These are phyloP conservation scores for Termitomyces titanicus DNA, from an alignment of 768 basidiomycete species.

Conservation along the genomic window DNA sequence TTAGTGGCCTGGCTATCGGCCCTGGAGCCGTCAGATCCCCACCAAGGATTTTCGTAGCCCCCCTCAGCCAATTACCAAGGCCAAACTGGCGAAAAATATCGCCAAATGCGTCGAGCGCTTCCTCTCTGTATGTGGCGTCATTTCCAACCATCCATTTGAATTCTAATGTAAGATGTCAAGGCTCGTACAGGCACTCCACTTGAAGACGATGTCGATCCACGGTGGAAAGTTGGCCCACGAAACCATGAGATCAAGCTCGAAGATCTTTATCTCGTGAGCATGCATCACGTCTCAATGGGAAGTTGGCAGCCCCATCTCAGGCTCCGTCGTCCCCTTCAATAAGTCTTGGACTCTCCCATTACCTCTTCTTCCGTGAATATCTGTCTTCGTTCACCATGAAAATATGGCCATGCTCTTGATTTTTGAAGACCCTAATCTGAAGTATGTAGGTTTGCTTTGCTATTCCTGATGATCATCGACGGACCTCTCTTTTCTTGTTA, in stretches of 20 bases:
- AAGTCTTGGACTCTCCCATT: neutral
- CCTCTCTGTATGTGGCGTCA: slow-evolving; percentile 41
- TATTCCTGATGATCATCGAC: neutral
- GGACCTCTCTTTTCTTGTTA: neutral
- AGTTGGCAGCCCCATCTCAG: slow-evolving; percentile 81
- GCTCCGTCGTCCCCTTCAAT: slow-evolving; percentile 38
- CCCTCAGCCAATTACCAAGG: slow-evolving; percentile 70
- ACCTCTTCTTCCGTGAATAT: neutral
- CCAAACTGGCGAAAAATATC: slow-evolving; percentile 76
- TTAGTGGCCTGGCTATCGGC: slow-evolving; percentile 81
- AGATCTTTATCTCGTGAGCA: slow-evolving; percentile 69
- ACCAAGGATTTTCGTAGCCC: slow-evolving; percentile 79
- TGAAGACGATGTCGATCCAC: slow-evolving; percentile 60
- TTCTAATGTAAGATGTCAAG: slow-evolving; percentile 28
- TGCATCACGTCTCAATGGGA: slow-evolving; percentile 81
- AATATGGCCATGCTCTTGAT: neutral
- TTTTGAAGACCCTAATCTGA: neutral
- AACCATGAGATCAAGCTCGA: slow-evolving; percentile 54
- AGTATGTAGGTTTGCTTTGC: neutral
- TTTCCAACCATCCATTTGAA: slow-evolving; percentile 2
- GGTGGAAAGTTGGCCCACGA: slow-evolving; percentile 61
- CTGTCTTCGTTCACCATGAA: neutral
- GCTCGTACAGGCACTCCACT: slow-evolving; percentile 44
- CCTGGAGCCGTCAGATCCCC: slow-evolving; percentile 80
- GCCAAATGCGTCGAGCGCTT: slow-evolving; percentile 75